Base-by-base conservation (phyloP, 768 basidiomycete species). In the Macrocybe gigantea region DNA sequence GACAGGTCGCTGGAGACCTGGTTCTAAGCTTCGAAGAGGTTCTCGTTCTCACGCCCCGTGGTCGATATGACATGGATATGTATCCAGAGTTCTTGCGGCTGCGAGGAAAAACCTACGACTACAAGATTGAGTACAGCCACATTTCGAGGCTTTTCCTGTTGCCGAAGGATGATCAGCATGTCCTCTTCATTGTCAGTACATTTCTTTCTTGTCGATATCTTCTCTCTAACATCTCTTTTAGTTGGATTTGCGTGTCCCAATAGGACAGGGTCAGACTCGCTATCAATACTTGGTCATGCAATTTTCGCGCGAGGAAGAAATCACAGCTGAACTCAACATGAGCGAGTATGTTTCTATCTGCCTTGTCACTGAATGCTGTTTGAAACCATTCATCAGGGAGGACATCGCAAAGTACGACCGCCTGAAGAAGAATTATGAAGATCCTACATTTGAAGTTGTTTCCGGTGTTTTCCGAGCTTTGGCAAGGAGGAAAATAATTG, bases 231-330 rank as follows among this genome's bases (percentile, higher is more conserved):
- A 29, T 29, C 36, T 38, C 7, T 48, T 31, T 50, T 56, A 94
- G 92, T 77, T 99, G 56, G 89, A 91, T 45, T 74, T 99, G 40
- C 92, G 83, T 61, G 89, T 83, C 22, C 95, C 96, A 1, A 96
- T 99, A 51, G 80, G 95, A 40, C 96, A 98, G 74, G 96, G 96
- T 43, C 96, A 98, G 62, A 99, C 96, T 1, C 78, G 92, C 38
- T 98, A 99, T 66, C 95, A 95, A 48, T 99, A 96, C 63, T 72
- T 99, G 14, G 95, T 99, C 48, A 94, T 97, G 86, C 94, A 96
- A 58, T 98, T 96, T 66, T 86, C 83, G n/a, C 79, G 89, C 49
- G 95, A 97, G 56, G 96, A 98, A 63, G 93, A 96, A 66, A 92
- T 93, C 52, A 95, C 94, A 22, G 90, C 93, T 5, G 93, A 96